Conservation (phyloP, 305 asterid genomes). For the Fraxinus paxiana region DNA sequence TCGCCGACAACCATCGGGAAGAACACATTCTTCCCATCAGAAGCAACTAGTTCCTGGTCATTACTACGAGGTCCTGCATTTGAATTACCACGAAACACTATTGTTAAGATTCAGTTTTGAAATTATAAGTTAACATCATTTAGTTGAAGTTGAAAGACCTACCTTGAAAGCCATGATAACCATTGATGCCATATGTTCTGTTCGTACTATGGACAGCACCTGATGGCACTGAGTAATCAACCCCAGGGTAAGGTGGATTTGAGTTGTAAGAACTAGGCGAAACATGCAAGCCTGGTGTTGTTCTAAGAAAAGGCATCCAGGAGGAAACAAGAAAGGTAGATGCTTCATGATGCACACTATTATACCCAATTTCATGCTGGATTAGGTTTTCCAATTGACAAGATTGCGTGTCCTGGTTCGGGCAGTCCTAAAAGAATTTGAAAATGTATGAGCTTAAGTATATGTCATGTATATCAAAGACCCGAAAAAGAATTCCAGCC, state of each 20-base stretch:
- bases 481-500: neutral
- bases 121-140: neutral
- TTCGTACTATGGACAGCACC: conserved; percentile 13
- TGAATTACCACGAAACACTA: conserved; percentile 12
- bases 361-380: conserved; percentile 20
- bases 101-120: neutral
- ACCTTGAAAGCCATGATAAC: conserved; percentile 26
- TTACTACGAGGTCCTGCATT: conserved; percentile 30
- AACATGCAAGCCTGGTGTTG: conserved; percentile 16
- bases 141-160: neutral
- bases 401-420: conserved; percentile 19
- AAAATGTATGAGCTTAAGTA: conserved; percentile 14
- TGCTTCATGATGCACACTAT: conserved; percentile 7
- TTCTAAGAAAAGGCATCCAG: conserved; percentile 16
- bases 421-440: conserved; percentile 24
- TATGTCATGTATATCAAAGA: conserved; percentile 7
- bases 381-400: conserved; percentile 21
- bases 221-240: conserved; percentile 23
- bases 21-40: conserved; percentile 28
- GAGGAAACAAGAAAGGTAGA: conserved; percentile 17
- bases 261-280: conserved; percentile 21
- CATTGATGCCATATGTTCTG: conserved; percentile 7
- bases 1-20: conserved; percentile 7
- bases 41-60: conserved; percentile 17
- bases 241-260: conserved; percentile 18